Percentiles rank a stretch among this genome's conserved stretches.
Evolutionary conservation across 257 asterid species (phyloP).

Genomic region (Gentiana macrophylla): DNA sequence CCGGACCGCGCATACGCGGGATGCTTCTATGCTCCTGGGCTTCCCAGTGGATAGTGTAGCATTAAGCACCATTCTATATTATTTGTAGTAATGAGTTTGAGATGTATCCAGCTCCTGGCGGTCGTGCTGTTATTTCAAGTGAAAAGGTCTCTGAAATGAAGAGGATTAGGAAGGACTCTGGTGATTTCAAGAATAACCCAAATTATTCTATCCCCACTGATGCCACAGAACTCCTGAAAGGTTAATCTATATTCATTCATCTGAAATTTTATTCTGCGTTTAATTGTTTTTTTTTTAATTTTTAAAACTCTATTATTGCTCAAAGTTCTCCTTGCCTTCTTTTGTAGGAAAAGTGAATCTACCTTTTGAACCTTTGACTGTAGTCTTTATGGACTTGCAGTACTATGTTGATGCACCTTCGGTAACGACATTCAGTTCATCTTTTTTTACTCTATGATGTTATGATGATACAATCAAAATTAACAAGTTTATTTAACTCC

Average conservation of each 20-base stretch:
- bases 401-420: slow-evolving; percentile 39
- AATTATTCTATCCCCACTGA: slow-evolving; percentile 10
- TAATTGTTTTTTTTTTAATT: no score
- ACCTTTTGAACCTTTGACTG: slow-evolving; percentile 48
- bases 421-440: slow-evolving; percentile 19
- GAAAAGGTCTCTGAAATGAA: slow-evolving; percentile 16
- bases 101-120: slow-evolving; percentile 22
- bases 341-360: slow-evolving; percentile 47
- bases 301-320: neutral
- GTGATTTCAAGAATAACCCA: neutral
- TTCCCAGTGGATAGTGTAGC: neutral
- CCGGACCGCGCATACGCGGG: no score
- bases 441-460: neutral
- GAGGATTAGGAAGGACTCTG: slow-evolving; percentile 24
- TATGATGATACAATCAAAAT: neutral
- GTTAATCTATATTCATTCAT: slow-evolving; percentile 6
- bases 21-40: no score
- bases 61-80: neutral
- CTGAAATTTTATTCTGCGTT: neutral
- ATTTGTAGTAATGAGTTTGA: neutral
- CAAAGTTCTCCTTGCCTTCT: neutral
- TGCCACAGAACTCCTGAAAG: slow-evolving; percentile 15
- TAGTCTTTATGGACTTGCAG: slow-evolving; percentile 46
- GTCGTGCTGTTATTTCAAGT: slow-evolving; percentile 29
- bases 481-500: neutral